Conservation (phyloP, 192 early-diverging fungal genomes). For the Backusella sp. region DNA sequence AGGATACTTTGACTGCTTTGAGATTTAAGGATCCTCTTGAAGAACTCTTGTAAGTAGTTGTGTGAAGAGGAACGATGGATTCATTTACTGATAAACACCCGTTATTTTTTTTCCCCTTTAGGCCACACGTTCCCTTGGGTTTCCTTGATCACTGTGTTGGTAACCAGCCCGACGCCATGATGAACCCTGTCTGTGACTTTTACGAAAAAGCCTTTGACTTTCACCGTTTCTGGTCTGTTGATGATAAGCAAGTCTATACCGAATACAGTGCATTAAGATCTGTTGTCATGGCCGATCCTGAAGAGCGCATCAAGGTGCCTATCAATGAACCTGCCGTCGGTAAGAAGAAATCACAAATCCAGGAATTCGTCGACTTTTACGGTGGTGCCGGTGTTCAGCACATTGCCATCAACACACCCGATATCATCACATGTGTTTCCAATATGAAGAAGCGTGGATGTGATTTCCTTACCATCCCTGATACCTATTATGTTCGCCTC, state of each 20-base stretch:
- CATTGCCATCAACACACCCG: constrained; percentile 88
- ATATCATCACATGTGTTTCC: constrained; percentile 82
- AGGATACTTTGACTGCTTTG: constrained; percentile 26
- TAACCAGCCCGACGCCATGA: constrained; percentile 92
- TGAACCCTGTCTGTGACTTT: constrained; percentile 79
- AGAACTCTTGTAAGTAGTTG: constrained; percentile 46
- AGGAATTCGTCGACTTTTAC: constrained; percentile 88
- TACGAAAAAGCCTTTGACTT: constrained; percentile 92
- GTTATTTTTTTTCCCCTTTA: not conserved
- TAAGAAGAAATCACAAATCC: constrained; percentile 94
- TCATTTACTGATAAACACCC: too few species aligned
- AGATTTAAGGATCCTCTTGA: constrained; percentile 53
- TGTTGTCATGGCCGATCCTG: constrained; percentile 93
- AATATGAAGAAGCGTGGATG: constrained; percentile 86
- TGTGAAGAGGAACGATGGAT: too few species aligned
- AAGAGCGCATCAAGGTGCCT: constrained; percentile 93
- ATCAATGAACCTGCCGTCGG: constrained; percentile 96
- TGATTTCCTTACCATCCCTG: constrained; percentile 87
- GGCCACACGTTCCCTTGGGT: constrained; percentile 56
- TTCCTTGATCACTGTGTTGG: constrained; percentile 94
- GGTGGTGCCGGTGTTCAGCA: constrained; percentile 86
- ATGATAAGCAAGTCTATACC: constrained; percentile 94
- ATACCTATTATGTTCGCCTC: constrained; percentile 87
- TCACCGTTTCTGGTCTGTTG: constrained; percentile 98
- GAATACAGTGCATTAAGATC: constrained; percentile 93